These are phyloP conservation scores for Rhizopus microsporus DNA, from an alignment of 371 early-diverging fungal species.

Conservation along the genomic window DNA sequence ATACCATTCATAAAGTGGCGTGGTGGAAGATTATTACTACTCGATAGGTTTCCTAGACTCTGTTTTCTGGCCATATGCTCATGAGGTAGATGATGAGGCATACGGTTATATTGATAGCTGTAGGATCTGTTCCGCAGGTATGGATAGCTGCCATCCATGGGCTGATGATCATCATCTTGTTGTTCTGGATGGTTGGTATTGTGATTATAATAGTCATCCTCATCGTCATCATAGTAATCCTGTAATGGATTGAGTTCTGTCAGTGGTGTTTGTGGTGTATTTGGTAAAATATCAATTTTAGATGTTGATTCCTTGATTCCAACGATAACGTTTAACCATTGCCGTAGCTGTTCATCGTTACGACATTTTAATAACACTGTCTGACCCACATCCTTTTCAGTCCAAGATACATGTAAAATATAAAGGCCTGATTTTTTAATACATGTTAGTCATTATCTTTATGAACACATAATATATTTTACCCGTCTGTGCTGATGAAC, in stretches of 20 bases:
- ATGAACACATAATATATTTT: conserved; percentile 10
- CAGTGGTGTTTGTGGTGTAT: conserved; percentile 23
- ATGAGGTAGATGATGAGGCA: conserved; percentile 4
- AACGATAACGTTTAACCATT: conserved; percentile 76
- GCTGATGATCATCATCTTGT: conserved; percentile 18
- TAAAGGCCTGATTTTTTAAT: conserved; percentile 25
- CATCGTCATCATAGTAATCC: conserved; percentile 37
- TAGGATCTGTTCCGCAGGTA: conserved; percentile 16
- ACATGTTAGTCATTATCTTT: no score
- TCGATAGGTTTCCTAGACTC: conserved; percentile 7
- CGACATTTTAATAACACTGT: conserved; percentile 85
- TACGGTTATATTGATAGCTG: conserved; percentile 20
- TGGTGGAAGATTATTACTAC: neutral
- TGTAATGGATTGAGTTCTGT: conserved; percentile 11
- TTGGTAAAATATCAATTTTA: conserved; percentile 18
- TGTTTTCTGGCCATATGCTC: conserved; percentile 16
- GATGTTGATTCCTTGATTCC: conserved; percentile 51
- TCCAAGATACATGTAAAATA: conserved; percentile 38
- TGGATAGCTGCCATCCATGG: neutral
- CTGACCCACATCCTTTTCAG: conserved; percentile 64
- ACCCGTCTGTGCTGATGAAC: conserved; percentile 62
- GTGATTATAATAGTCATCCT: conserved; percentile 13
- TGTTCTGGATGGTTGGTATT: conserved; percentile 11
- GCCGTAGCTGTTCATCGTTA: conserved; percentile 87
- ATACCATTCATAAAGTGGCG: conserved; percentile 24